Conservation (phyloP, 2,329 filamentous ascomycete species). For the Cercospora citrullina region DNA sequence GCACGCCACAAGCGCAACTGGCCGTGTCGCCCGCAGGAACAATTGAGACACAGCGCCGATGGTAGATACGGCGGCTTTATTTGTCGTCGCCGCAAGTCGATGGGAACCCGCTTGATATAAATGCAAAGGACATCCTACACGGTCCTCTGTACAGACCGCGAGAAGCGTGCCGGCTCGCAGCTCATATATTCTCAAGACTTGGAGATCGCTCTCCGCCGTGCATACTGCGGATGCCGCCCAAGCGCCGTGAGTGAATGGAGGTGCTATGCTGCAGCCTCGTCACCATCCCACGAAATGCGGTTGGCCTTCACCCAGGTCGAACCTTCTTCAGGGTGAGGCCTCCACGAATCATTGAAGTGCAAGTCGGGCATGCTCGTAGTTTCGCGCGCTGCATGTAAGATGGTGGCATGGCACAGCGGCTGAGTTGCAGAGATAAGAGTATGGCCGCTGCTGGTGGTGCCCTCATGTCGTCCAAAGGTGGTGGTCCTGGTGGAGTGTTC, state of each 20-base stretch:
- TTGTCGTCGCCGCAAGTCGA: not conserved
- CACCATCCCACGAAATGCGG: not conserved
- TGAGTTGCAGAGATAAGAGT: not conserved
- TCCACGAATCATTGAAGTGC: not conserved
- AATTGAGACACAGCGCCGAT: constrained; percentile 19
- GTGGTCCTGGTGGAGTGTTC: not conserved
- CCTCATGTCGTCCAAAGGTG: not conserved
- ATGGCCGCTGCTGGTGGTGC: not conserved
- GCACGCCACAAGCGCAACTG: constrained; percentile 18
- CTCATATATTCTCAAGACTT: not conserved
- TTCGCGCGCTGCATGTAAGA: not conserved
- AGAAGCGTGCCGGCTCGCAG: not conserved
- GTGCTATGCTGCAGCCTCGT: not conserved
- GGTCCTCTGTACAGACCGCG: not conserved
- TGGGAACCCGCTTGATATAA: not conserved
- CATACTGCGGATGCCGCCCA: not conserved
- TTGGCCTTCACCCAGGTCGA: not conserved
- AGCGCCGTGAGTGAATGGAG: not conserved
- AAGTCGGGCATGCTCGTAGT: not conserved
- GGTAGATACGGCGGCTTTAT: not conserved
- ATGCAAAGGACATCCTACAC: not conserved
- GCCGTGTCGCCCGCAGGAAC: constrained; percentile 18
- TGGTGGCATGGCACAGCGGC: not conserved
- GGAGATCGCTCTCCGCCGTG: not conserved
- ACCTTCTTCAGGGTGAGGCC: not conserved